A percentile compares a stretch with the other conserved stretches of the same genome.
Evolutionary conservation across 257 asterid species (phyloP).

Genomic region (Solanum corneliomulleri): DNA sequence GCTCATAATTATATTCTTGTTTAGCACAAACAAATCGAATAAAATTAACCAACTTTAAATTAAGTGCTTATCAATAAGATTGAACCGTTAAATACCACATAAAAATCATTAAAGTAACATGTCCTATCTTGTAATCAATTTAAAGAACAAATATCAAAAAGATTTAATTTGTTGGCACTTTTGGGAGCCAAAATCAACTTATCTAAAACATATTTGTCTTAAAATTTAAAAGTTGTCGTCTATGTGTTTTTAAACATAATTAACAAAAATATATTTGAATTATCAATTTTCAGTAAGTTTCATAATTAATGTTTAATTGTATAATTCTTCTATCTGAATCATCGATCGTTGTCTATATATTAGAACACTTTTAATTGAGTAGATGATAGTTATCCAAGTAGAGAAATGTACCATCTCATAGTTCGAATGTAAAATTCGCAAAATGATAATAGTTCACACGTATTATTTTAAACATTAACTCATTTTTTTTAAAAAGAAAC

Average conservation of each 20-base stretch:
- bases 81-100: background rate
- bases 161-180: background rate
- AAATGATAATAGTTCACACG: background rate
- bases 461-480: no score
- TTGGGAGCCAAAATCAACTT: background rate
- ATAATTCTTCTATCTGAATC: background rate
- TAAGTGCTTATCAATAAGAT: background rate
- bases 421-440: background rate
- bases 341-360: background rate
- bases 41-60: background rate
- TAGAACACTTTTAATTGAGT: background rate
- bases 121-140: background rate
- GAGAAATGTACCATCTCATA: background rate
- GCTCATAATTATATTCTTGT: constrained; percentile 1
- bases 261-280: background rate
- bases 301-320: background rate
- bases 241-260: background rate
- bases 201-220: background rate
- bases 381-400: background rate
- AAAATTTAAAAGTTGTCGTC: background rate
- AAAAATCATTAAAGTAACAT: background rate
- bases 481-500: background rate
- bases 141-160: background rate
- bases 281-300: background rate
- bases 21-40: constrained; percentile 17